Conservation (phyloP, 768 basidiomycete species). For the Cystofilobasidium ferigula region DNA sequence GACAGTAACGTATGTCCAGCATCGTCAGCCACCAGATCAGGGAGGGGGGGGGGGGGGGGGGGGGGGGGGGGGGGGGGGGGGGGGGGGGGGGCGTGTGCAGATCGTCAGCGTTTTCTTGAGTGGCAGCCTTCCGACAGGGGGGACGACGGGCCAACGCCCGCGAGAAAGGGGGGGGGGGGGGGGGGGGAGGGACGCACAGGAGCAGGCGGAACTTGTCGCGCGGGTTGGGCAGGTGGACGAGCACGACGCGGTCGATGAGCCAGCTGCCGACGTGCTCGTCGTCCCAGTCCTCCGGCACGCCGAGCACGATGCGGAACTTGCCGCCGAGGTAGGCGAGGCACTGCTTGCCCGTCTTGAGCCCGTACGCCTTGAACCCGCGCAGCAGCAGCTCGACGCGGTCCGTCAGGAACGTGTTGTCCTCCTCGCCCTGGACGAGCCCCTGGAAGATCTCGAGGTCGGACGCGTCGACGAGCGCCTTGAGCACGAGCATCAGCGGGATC, state of each 20-base stretch:
- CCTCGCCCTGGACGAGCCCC: conserved; percentile 90
- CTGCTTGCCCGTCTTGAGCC: conserved; percentile 72
- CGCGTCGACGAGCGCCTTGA: conserved; percentile 82
- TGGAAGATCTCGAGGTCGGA: conserved; percentile 96
- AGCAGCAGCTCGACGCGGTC: conserved; percentile 90
- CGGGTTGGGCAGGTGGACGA: conserved; percentile 77
- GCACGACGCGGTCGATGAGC: conserved; percentile 70
- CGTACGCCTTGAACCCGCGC: conserved; percentile 89
- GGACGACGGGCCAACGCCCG: background rate
- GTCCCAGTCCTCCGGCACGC: conserved; percentile 84
- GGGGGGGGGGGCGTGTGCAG: too few species aligned
- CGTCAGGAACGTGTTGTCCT: conserved; percentile 90
- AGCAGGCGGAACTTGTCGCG: conserved; percentile 92
- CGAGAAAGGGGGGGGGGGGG: background rate
- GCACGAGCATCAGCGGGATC: conserved; percentile 88
- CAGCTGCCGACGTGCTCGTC: conserved; percentile 69
- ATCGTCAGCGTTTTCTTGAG: too few species aligned
- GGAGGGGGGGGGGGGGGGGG: too few species aligned
- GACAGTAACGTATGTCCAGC: too few species aligned
- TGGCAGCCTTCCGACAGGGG: too few species aligned
- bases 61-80: too few species aligned
- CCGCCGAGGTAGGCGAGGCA: conserved; percentile 91
- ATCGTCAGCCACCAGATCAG: too few species aligned
- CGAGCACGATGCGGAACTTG: conserved; percentile 86
- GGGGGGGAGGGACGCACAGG: conserved; percentile 54